Conservation (phyloP, 345 rosid genomes). For the Populus deltoides region DNA sequence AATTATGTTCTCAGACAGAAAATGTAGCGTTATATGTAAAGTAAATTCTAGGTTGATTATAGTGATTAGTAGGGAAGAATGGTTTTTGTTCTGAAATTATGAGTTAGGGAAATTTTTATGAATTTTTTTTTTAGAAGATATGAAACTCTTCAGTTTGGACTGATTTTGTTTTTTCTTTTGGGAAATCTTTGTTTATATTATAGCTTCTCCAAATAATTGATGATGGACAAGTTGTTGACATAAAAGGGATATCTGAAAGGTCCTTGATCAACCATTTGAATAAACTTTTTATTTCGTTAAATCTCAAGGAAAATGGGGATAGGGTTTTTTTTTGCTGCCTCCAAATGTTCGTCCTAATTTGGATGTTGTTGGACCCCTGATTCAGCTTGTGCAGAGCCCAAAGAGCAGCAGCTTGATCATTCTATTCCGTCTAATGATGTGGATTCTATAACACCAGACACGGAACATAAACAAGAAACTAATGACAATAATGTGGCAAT, state of each 20-base stretch:
- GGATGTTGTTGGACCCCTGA: conserved; percentile 57
- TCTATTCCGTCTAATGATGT: conserved; percentile 30
- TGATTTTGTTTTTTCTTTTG: not conserved
- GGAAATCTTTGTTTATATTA: conserved; percentile 1
- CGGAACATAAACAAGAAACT: conserved; percentile 21
- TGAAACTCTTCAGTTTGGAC: not conserved
- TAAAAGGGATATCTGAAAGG: conserved; percentile 71
- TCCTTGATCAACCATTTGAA: conserved; percentile 57
- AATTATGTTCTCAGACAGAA: not conserved
- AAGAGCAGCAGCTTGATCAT: conserved; percentile 25
- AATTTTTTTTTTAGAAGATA: not conserved
- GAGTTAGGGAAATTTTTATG: not conserved
- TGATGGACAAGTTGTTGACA: conserved; percentile 91
- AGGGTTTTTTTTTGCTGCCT: conserved; percentile 60
- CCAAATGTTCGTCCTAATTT: conserved; percentile 49
- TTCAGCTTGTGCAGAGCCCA: conserved; percentile 38
- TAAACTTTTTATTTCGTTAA: conserved; percentile 63
- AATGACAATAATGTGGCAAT: conserved; percentile 31
- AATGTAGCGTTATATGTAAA: not conserved
- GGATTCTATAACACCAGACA: conserved; percentile 17
- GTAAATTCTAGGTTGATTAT: not conserved
- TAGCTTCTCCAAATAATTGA: conserved; percentile 89
- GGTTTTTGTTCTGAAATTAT: not conserved
- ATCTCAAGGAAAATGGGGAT: conserved; percentile 65
- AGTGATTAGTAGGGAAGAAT: not conserved